A percentile compares a stretch with the other conserved stretches of the same genome.
These are phyloP conservation scores for Penicillium parvum DNA, from an alignment of 495 filamentous ascomycete species.

Conservation along the genomic window DNA sequence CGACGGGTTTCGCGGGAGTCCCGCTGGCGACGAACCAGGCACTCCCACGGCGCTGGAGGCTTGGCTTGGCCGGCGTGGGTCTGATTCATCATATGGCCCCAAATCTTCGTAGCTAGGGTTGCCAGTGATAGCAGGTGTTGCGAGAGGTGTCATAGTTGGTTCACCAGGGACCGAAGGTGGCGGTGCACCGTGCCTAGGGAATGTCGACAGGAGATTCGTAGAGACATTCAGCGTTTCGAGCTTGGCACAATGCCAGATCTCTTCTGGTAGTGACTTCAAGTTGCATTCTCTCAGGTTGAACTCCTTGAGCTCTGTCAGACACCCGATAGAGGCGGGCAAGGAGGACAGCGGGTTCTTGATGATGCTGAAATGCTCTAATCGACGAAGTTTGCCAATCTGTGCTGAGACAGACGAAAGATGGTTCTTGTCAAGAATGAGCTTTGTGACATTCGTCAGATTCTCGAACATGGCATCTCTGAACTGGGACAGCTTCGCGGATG, in stretches of 20 bases:
- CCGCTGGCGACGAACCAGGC: slow-evolving; percentile 66
- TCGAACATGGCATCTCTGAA: slow-evolving; percentile 82
- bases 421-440: slow-evolving; percentile 88
- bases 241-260: slow-evolving; percentile 87
- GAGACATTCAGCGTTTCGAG: slow-evolving; percentile 92
- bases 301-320: slow-evolving; percentile 73
- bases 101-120: slow-evolving; percentile 77
- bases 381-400: slow-evolving; percentile 77
- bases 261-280: slow-evolving; percentile 76
- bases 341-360: slow-evolving; percentile 81
- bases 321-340: slow-evolving; percentile 80
- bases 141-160: slow-evolving; percentile 43
- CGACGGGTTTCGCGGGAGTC: slow-evolving; percentile 68
- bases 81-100: slow-evolving; percentile 59
- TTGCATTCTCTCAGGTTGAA: slow-evolving; percentile 92
- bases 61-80: slow-evolving; percentile 75
- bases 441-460: slow-evolving; percentile 78
- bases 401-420: slow-evolving; percentile 85
- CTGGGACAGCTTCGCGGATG: slow-evolving; percentile 78
- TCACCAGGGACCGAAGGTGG: slow-evolving; percentile 55
- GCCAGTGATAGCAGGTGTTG: slow-evolving; percentile 47
- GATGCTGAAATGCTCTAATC: slow-evolving; percentile 87
- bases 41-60: slow-evolving; percentile 70
- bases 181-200: slow-evolving; percentile 75
- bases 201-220: slow-evolving; percentile 83